A percentile compares a stretch with the other conserved stretches of the same genome.
Evolutionary conservation across 768 basidiomycete species (phyloP).

Genomic region (Suillus discolor): DNA sequence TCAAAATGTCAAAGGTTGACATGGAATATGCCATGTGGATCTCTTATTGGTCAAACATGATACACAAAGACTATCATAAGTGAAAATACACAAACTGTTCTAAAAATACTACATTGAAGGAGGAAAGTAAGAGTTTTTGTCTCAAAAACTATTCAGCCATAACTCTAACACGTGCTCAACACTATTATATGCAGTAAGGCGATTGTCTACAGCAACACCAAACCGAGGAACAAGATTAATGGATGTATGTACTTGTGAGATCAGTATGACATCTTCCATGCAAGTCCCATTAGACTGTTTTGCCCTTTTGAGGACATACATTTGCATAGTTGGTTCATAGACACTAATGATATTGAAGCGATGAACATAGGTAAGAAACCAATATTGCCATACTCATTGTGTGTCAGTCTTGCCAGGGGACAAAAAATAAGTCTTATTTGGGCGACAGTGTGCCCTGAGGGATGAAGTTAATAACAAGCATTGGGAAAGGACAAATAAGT

Average conservation of each 20-base stretch:
- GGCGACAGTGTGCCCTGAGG: too few relatives aligned
- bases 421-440: not conserved
- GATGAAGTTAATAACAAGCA: too few relatives aligned
- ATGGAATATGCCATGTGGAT: too few relatives aligned
- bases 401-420: not conserved
- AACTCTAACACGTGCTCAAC: not conserved
- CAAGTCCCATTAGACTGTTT: not conserved
- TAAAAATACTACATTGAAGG: not conserved
- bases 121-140: not conserved
- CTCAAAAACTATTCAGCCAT: not conserved
- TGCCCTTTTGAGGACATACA: constrained; percentile 9
- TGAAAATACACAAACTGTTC: too few relatives aligned
- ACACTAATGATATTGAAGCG: constrained; percentile 7
- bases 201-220: not conserved
- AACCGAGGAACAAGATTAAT: not conserved
- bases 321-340: not conserved
- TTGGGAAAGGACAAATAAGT: too few relatives aligned
- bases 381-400: not conserved
- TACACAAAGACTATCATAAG: too few relatives aligned
- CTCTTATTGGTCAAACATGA: too few relatives aligned
- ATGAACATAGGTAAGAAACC: constrained; percentile 20
- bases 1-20: too few relatives aligned
- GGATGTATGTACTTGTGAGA: not conserved
- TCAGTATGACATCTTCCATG: not conserved
- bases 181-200: not conserved